These are phyloP conservation scores for Annulohypoxylon moriforme DNA, from an alignment of 495 filamentous ascomycete genomes.

Conservation along the genomic window DNA sequence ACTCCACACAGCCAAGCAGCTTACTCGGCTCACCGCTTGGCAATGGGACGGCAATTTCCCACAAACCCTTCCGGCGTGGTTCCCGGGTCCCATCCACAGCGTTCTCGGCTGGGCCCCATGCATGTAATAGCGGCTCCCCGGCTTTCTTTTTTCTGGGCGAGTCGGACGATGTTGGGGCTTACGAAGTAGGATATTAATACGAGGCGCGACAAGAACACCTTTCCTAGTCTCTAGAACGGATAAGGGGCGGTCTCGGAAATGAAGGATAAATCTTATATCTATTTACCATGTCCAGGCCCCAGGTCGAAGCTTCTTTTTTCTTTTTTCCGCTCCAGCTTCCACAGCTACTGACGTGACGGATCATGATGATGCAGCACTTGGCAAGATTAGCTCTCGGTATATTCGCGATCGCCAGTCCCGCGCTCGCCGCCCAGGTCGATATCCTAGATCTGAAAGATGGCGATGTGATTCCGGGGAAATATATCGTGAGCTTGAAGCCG, in stretches of 20 bases:
- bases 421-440: constrained; percentile 13
- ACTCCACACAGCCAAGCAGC: constrained; percentile 14
- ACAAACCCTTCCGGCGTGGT: constrained; percentile 17
- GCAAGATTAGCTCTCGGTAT: constrained; percentile 13
- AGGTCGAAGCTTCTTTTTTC: not conserved
- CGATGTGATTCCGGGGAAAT: constrained; percentile 57
- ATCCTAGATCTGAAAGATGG: constrained; percentile 29
- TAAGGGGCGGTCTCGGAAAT: constrained; percentile 16
- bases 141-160: constrained; percentile 3
- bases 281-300: not conserved
- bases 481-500: constrained; percentile 66
- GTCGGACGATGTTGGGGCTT: constrained; percentile 16
- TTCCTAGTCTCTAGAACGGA: constrained; percentile 3
- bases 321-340: not conserved
- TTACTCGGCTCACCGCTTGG: constrained; percentile 29
- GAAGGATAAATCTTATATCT: not conserved
- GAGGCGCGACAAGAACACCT: constrained; percentile 1
- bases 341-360: constrained; percentile 10
- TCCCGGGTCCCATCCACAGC: constrained; percentile 29
- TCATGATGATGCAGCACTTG: constrained; percentile 21
- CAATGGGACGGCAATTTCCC: constrained; percentile 38
- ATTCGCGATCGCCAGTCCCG: constrained; percentile 20
- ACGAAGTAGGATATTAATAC: constrained; percentile 25
- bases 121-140: constrained; percentile 10
- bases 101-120: constrained; percentile 15